Conservation (phyloP, 257 asterid genomes). For the Rubia yunnanensis region DNA sequence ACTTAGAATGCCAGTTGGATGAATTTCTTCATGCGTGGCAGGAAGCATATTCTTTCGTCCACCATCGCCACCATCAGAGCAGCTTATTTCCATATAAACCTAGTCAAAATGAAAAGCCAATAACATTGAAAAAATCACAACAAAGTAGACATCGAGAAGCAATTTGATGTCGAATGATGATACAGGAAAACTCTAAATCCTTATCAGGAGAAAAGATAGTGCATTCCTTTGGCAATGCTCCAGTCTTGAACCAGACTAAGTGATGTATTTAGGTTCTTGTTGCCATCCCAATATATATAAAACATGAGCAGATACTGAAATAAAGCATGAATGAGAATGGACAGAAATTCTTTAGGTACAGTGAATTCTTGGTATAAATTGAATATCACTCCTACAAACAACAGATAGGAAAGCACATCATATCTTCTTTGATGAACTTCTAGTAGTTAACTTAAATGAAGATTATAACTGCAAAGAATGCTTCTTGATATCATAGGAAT, state of each 20-base stretch:
- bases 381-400: no score
- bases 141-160: neutral
- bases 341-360: neutral
- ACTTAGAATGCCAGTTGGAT: slow-evolving; percentile 90
- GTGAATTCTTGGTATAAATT: neutral
- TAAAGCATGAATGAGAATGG: neutral
- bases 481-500: neutral
- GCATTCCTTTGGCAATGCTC: neutral
- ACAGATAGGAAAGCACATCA: neutral
- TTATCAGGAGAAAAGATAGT: neutral
- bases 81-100: slow-evolving; percentile 94
- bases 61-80: slow-evolving; percentile 94
- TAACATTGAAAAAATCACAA: slow-evolving; percentile 1
- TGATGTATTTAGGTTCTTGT: neutral
- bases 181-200: neutral
- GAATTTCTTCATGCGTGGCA: slow-evolving; percentile 93
- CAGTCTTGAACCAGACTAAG: neutral
- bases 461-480: neutral
- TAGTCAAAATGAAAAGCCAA: slow-evolving; percentile 8
- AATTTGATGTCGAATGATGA: neutral
- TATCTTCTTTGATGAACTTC: neutral
- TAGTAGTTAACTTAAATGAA: neutral
- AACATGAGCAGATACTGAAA: neutral
- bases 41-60: slow-evolving; percentile 71
- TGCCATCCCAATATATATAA: neutral